These are phyloP conservation scores for Psilocybe azurescens DNA, from an alignment of 768 basidiomycete species.

Conservation along the genomic window DNA sequence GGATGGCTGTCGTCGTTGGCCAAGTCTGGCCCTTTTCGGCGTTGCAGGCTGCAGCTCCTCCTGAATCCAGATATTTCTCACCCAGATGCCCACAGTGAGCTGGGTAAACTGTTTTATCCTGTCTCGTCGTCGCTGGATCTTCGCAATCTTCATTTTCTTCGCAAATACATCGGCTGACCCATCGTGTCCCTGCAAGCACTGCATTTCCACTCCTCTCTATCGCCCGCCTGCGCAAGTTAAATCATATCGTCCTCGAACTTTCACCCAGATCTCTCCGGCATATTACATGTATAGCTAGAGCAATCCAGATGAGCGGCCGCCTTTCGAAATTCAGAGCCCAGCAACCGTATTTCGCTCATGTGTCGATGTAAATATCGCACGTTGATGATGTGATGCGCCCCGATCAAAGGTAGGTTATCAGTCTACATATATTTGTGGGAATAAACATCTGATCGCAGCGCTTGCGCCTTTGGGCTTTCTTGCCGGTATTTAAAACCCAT, in stretches of 20 bases:
- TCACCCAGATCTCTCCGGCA: conserved; percentile 8
- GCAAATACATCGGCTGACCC: conserved; percentile 19
- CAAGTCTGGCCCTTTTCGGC: neutral
- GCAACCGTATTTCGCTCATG: neutral
- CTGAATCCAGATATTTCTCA: conserved; percentile 10
- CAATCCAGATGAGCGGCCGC: neutral
- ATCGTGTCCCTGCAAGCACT: neutral
- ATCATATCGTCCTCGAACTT: conserved; percentile 9
- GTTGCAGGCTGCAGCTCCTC: conserved; percentile 3
- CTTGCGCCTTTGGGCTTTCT: conserved; percentile 1
- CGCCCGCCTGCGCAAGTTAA: neutral
- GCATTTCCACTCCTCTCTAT: conserved; percentile 3
- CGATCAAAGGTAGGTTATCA: conserved; percentile 15
- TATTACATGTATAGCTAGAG: neutral
- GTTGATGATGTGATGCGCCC: conserved; percentile 4
- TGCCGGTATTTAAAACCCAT: conserved; percentile 14
- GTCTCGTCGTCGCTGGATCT: conserved; percentile 19
- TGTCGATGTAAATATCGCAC: neutral
- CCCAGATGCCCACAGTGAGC: neutral
- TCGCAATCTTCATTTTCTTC: conserved; percentile 15
- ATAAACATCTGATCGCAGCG: conserved; percentile 6
- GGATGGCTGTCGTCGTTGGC: conserved; percentile 5
- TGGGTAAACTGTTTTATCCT: conserved; percentile 9
- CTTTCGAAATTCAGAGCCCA: neutral
- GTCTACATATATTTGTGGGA: conserved; percentile 6